These are phyloP conservation scores for Hanseniaspora meyeri DNA, from an alignment of 805 yeast genomes.

Conservation along the genomic window DNA sequence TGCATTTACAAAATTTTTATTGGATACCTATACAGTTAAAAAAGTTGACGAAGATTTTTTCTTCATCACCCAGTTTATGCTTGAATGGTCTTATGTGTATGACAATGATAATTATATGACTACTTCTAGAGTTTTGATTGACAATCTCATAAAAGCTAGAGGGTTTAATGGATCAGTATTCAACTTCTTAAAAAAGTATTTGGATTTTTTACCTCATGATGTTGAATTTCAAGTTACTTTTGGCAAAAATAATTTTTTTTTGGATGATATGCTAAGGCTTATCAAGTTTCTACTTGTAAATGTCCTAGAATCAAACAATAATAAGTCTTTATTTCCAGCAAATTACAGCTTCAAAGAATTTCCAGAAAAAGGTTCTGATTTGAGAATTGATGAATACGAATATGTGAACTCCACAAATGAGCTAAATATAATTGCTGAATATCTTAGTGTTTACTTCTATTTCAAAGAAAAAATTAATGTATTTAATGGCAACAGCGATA, in stretches of 20 bases:
- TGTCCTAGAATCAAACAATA: background rate
- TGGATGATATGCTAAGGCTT: conserved; percentile 6
- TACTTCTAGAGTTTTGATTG: background rate
- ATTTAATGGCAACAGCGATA: too few relatives aligned
- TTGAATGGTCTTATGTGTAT: conserved; percentile 3
- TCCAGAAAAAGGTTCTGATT: background rate
- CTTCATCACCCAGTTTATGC: background rate
- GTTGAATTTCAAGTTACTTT: background rate
- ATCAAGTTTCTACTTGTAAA: background rate
- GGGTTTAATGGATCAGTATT: background rate
- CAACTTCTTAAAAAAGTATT: background rate
- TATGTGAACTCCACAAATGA: background rate
- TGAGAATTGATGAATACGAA: background rate
- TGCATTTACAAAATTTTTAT: background rate
- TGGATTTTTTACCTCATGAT: conserved; percentile 1
- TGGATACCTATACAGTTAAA: background rate
- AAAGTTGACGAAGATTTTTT: conserved; percentile 1
- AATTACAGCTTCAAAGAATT: background rate
- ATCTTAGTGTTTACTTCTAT: background rate
- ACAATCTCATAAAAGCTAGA: background rate
- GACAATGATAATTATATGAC: background rate
- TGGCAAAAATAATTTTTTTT: background rate
- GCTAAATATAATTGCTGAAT: background rate
- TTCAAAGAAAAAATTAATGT: background rate
- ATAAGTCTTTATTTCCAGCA: background rate